Base-by-base conservation (phyloP, 75 land plant species). In the Pinus albicaulis region DNA sequence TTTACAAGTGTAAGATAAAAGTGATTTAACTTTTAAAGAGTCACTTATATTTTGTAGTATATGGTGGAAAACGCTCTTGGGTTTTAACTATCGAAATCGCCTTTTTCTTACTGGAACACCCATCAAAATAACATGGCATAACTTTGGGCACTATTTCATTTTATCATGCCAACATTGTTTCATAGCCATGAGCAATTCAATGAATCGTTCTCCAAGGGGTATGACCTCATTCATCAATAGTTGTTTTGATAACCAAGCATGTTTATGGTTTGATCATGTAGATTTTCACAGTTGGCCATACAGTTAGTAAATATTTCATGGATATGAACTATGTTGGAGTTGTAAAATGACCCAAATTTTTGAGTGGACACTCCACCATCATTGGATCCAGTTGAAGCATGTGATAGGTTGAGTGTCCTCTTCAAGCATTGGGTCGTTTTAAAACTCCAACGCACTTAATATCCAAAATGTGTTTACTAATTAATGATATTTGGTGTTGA, bases 131-230 rank as follows among this genome's bases (percentile, higher is more conserved):
- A 90, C 83, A 96, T 96, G 99, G 97, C 95, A 56, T 95, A 96
- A 76, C 72, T 96, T 28, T 94, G 99, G 99, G 95, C 99, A 34
- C 93, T 96, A 69, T 78, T 96, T 24, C 99, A 96, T 85, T 96
- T 96, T 79, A 96, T 96, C 71, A 96, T 96, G 98, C 99, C 99
- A 0, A 92, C 98, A 20, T 82, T 96, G 28, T 96, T 96, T 86
- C 93, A 96, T 76, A 94, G 98, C 69, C 98, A 94, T 81, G 99
- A 96, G 78, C 95, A 94, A 73, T 94, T 96, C 74, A 92, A 89
- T 74, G 98, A 94, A 60, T 94, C 98, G 99, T 96, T 96, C 81
- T 94, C 95, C 17, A 97, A 97, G 81, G 98, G 99, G 99, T 96
- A 86, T 25, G 52, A 55, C 20, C 63, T 78, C 17, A 71, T 63